Percentiles rank a stretch among this genome's conserved stretches.
Evolutionary conservation across 169 alveolate species (phyloP).

Genomic region (Cyclospora cayetanensis): DNA sequence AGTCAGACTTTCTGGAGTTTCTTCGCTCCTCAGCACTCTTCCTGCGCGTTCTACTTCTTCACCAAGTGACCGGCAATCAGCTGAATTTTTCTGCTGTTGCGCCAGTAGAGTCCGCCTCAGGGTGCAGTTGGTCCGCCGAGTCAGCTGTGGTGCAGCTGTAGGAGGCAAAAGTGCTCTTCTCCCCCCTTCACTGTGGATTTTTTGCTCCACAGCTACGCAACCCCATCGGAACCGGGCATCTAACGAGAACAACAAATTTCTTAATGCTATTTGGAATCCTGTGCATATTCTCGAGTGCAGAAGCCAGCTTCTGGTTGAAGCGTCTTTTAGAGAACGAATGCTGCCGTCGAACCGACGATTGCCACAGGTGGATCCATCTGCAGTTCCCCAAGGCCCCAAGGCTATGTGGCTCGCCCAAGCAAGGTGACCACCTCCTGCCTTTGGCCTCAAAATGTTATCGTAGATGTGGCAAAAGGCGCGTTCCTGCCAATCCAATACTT

Average conservation of each 20-base stretch:
- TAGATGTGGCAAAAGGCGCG: neutral
- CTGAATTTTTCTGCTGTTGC: neutral
- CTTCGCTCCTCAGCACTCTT: neutral
- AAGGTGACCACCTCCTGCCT: neutral
- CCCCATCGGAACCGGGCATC: neutral
- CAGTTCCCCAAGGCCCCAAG: constrained; percentile 24
- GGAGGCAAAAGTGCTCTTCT: neutral
- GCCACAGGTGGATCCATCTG: neutral
- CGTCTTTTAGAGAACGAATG: constrained; percentile 11
- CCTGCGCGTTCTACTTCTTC: constrained; percentile 22
- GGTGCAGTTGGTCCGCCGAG: constrained; percentile 4
- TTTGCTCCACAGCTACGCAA: neutral
- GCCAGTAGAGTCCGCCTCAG: neutral
- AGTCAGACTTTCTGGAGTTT: neutral
- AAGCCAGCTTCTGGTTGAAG: constrained; percentile 14
- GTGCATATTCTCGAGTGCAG: constrained; percentile 11
- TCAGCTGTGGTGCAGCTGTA: neutral
- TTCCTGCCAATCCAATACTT: constrained; percentile 57
- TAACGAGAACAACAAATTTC: neutral
- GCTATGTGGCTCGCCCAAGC: neutral
- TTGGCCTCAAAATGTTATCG: constrained; percentile 20
- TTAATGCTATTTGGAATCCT: constrained; percentile 25
- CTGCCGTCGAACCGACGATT: constrained; percentile 9
- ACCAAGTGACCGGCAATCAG: neutral
- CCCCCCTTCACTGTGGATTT: neutral